Evolutionary conservation across 1,284 basidiomycete species (phyloP).

Genomic region (Malassezia yamatoensis): DNA sequence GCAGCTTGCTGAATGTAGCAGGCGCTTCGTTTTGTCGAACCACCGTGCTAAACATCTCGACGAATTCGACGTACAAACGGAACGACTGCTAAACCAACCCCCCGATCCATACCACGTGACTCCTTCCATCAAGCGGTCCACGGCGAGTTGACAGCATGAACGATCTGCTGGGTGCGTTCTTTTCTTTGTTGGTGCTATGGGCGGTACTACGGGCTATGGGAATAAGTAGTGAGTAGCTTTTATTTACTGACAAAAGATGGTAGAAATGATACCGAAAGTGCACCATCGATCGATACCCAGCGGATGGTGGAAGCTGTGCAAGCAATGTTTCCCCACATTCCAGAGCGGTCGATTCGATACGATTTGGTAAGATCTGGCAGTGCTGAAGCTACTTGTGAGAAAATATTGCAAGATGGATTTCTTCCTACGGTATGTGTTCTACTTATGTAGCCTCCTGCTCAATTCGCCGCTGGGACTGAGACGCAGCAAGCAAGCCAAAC

Average conservation of each 20-base stretch:
- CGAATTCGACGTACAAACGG: neutral
- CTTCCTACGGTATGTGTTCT: constrained; percentile 20
- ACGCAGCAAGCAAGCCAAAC: neutral
- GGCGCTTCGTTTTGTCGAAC: constrained; percentile 14
- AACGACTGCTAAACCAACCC: neutral
- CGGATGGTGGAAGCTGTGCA: constrained; percentile 34
- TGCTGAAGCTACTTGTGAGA: constrained; percentile 36
- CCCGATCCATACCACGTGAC: constrained; percentile 8
- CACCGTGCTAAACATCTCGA: constrained; percentile 16
- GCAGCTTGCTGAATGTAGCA: constrained; percentile 59
- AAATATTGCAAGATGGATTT: constrained; percentile 35
- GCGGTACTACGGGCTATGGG: constrained; percentile 35
- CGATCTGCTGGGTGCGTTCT: constrained; percentile 36
- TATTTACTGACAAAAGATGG: neutral
- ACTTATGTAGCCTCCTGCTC: neutral
- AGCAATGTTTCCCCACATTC: constrained; percentile 38
- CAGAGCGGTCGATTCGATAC: constrained; percentile 36
- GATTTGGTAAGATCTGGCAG: constrained; percentile 31
- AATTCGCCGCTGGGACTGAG: neutral
- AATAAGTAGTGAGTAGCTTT: neutral
- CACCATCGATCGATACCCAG: constrained; percentile 17
- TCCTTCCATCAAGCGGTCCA: neutral
- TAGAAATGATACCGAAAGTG: neutral
- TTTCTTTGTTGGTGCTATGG: constrained; percentile 39
- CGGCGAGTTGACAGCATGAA: constrained; percentile 24